A percentile compares a stretch with the other conserved stretches of the same genome.
Evolutionary conservation across 2,329 filamentous ascomycete genomes (phyloP).

Genomic region (Aspergillus persii): DNA sequence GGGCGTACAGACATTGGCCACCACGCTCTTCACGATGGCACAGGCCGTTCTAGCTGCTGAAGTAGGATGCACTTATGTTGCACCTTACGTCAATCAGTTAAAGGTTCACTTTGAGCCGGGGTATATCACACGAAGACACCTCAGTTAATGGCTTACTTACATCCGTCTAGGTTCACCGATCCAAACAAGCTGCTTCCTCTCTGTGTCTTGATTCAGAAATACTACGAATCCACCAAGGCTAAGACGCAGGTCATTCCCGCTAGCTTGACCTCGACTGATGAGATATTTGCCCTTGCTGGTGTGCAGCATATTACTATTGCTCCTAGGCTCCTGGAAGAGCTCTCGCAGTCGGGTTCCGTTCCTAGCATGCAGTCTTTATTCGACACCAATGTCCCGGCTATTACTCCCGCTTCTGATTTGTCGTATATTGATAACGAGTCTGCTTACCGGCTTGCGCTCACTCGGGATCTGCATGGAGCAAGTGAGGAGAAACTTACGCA

Average conservation of each 20-base stretch:
- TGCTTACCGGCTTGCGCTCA: slow-evolving; percentile 53
- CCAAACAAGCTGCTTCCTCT: slow-evolving; percentile 44
- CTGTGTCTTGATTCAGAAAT: slow-evolving; percentile 52
- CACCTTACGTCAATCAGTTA: slow-evolving; percentile 64
- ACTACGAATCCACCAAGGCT: slow-evolving; percentile 46
- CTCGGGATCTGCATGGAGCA: slow-evolving; percentile 37
- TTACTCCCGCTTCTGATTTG: slow-evolving; percentile 16
- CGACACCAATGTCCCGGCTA: slow-evolving; percentile 14
- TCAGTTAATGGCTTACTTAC: neutral
- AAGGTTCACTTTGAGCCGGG: slow-evolving; percentile 57
- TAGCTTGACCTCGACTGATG: slow-evolving; percentile 56
- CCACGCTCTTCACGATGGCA: slow-evolving; percentile 61
- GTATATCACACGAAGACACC: slow-evolving; percentile 14
- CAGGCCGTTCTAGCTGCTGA: slow-evolving; percentile 60
- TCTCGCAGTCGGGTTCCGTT: slow-evolving; percentile 42
- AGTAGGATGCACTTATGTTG: slow-evolving; percentile 60
- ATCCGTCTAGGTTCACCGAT: slow-evolving; percentile 23
- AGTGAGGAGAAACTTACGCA: slow-evolving; percentile 52
- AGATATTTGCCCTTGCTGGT: slow-evolving; percentile 59
- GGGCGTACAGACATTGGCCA: slow-evolving; percentile 60
- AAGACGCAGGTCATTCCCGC: slow-evolving; percentile 56
- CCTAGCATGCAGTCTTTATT: slow-evolving; percentile 33
- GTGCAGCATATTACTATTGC: slow-evolving; percentile 60
- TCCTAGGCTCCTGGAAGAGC: slow-evolving; percentile 50
- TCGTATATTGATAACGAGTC: slow-evolving; percentile 43